phyloP scores from a whole-genome alignment of 163 green algal genomes.

The Coccomyxa subellipsoidea region DNA sequence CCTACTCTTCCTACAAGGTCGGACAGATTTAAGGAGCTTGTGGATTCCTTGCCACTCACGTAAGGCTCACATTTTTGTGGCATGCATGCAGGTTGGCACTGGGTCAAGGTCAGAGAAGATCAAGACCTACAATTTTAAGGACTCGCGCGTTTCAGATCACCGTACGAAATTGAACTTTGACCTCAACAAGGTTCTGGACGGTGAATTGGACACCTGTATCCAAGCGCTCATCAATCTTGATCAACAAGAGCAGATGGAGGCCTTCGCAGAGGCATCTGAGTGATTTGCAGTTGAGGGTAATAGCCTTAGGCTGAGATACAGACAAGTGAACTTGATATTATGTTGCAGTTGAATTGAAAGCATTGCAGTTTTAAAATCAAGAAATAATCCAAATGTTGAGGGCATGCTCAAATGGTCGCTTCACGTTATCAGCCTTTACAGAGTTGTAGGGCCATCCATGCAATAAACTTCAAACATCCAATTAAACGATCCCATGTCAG shows the following conservation, averaged over 20 bases:
- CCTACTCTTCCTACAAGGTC: too few species aligned
- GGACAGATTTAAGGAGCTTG: too few species aligned
- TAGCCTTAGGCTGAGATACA: neutral
- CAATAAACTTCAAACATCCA: too few species aligned
- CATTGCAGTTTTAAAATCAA: too few species aligned
- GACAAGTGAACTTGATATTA: too few species aligned
- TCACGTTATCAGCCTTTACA: too few species aligned
- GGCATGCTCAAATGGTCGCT: too few species aligned
- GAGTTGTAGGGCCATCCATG: too few species aligned
- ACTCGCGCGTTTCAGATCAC: slow-evolving; percentile 92
- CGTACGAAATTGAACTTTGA: slow-evolving; percentile 93
- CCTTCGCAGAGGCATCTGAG: slow-evolving; percentile 34
- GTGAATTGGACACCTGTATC: slow-evolving; percentile 80
- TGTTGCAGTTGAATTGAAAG: too few species aligned
- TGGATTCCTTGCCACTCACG: too few species aligned
- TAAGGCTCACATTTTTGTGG: neutral
- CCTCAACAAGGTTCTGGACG: slow-evolving; percentile 78
- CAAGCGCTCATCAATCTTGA: slow-evolving; percentile 77
- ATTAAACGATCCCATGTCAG: too few species aligned
- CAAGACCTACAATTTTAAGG: slow-evolving; percentile 99
- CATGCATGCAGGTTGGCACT: slow-evolving; percentile 79
- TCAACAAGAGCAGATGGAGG: slow-evolving; percentile 77
- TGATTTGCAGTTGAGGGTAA: neutral
- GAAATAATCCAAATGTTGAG: too few species aligned
- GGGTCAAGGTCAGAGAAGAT: slow-evolving; percentile 97